phyloP scores from a whole-genome alignment of 371 early-diverging fungal genomes.

The Lichtheimia hyalospora region DNA sequence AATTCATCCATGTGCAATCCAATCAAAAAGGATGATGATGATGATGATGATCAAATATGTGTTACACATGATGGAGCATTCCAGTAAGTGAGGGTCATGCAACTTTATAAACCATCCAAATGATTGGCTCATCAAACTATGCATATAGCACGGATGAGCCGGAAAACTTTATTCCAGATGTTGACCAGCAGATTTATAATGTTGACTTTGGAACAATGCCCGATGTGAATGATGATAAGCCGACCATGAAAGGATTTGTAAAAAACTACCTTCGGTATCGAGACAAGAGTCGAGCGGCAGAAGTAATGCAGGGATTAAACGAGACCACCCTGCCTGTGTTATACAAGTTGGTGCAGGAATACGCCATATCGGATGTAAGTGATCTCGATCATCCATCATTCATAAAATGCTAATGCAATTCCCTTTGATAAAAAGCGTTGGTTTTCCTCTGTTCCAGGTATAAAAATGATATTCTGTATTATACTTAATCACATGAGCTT shows the following conservation, averaged over 20 bases:
- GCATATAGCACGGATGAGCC: conserved; percentile 16
- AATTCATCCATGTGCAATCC: conserved; percentile 17
- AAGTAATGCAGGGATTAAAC: conserved; percentile 19
- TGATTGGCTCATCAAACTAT: conserved; percentile 3
- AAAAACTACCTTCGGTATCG: conserved; percentile 11
- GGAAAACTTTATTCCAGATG: conserved; percentile 21
- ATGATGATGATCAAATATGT: conserved; percentile 5
- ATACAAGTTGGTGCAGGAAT: conserved; percentile 21
- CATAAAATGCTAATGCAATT: background rate
- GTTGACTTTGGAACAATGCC: conserved; percentile 8
- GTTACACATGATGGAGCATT: conserved; percentile 18
- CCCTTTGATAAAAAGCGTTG: conserved; percentile 10
- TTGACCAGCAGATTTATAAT: conserved; percentile 20
- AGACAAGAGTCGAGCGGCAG: conserved; percentile 3
- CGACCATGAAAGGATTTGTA: conserved; percentile 24
- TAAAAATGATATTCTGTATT: background rate
- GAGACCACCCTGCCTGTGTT: conserved; percentile 16
- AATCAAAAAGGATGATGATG: conserved; percentile 3
- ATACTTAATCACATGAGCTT: no score
- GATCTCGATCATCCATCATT: background rate
- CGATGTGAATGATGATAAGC: background rate
- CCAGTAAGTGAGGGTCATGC: conserved; percentile 11
- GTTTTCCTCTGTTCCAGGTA: conserved; percentile 27
- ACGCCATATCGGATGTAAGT: conserved; percentile 22
- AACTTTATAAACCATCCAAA: background rate